Evolutionary conservation across 768 basidiomycete species (phyloP), one percentile per base, ranked within the genome.

Genomic region (Pleurotus tuoliensis): DNA sequence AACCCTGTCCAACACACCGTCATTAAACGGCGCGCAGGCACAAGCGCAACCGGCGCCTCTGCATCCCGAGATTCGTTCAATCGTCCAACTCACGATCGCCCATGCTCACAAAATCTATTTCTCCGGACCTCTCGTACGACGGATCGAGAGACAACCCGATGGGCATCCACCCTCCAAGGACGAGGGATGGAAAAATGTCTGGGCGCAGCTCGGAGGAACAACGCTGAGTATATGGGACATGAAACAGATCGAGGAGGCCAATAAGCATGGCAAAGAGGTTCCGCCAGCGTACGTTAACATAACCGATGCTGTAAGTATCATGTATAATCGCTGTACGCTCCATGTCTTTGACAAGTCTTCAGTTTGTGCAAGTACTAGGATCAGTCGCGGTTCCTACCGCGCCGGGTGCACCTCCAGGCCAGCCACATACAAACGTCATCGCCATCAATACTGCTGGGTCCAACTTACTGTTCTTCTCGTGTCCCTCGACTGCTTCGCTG

Each of bases 371-470:
- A 64, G 89, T 92, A 30, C 70, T 92, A 4, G 90, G 90, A 15
- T 82, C 88, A 0, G 79, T 92, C 12, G 87, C 88, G 0, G 75
- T 83, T 16, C 86, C 87, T 1, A 74, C 81, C 5, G 79, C 81
- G 0, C 66, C 75, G 0, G 75, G 68, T 9, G 60, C 73, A 1
- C 83, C 87, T 1, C 62, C 79, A 0, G 30, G 30, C 30, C 80
- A 81, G 65, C 81, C 83, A 61, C 90, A 84, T 62, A 76, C 76
- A 0, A 90, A 92, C 66, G 88, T 98, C 52, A 80, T 98, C 56
- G 92, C 92, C 0, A 78, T 99, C 62, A 99, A 95, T 68, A 96
- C 92, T 4, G 96, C 95, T 0, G 96, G 96, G 18, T 87, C 87
- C 27, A 98, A 98, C 68, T 78, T 94, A 45, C 74, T 94, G 30